Conservation (phyloP, 1,284 basidiomycete genomes). For the Sporisorium reilianum region DNA sequence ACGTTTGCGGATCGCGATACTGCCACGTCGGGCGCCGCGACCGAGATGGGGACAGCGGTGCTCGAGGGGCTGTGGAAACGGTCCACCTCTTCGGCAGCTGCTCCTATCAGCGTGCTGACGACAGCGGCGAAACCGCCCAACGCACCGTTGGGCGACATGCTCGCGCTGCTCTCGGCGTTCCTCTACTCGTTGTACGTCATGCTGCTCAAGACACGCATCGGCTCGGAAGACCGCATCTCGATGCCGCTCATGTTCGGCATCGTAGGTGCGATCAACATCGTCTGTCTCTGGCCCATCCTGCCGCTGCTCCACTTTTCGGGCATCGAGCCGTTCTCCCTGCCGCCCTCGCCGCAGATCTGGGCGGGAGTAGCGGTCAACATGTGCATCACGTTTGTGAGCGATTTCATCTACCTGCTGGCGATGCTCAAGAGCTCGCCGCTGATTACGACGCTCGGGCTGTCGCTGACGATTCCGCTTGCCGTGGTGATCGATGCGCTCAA, state of each 20-base stretch:
- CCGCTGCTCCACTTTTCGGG: constrained; percentile 82
- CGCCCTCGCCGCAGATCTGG: constrained; percentile 76
- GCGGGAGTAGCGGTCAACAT: constrained; percentile 83
- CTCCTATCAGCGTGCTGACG: not conserved
- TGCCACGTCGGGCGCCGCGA: constrained; percentile 11
- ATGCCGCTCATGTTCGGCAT: constrained; percentile 72
- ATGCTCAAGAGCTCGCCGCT: constrained; percentile 94
- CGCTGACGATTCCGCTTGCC: constrained; percentile 92
- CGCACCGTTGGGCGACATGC: constrained; percentile 60
- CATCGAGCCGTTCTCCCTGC: constrained; percentile 82
- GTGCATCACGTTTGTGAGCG: constrained; percentile 71
- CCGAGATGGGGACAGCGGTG: not conserved
- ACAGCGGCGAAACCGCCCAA: constrained; percentile 39
- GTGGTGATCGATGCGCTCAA: constrained; percentile 82
- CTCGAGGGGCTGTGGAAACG: constrained; percentile 37
- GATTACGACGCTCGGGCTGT: constrained; percentile 91
- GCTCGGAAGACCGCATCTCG: constrained; percentile 71
- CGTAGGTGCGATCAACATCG: constrained; percentile 88
- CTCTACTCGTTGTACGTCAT: constrained; percentile 92
- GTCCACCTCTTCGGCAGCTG: not conserved
- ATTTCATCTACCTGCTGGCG: constrained; percentile 72
- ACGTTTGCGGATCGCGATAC: constrained; percentile 70
- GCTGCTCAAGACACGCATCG: constrained; percentile 78
- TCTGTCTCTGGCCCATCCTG: constrained; percentile 84
- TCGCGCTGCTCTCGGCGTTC: constrained; percentile 65